Conservation (phyloP, 1,284 basidiomycete species). For the Tylopilus sp. region DNA sequence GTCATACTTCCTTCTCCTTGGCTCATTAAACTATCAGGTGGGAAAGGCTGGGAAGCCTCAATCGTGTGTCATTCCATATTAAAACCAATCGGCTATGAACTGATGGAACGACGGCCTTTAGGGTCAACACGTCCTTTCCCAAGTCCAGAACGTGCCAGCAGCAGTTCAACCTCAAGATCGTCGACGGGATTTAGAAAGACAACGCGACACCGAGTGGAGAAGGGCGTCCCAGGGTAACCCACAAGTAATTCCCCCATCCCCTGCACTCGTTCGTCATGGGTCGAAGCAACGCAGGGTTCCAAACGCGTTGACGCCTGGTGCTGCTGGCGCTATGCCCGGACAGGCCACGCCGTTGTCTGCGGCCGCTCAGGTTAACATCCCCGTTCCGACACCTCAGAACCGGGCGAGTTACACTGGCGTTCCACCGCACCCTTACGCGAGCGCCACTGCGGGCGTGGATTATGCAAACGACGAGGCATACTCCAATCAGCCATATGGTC, state of each 20-base stretch:
- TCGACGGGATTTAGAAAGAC: slow-evolving; percentile 53
- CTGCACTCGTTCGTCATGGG: slow-evolving; percentile 67
- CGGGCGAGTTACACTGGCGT: slow-evolving; percentile 41
- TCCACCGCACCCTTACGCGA: slow-evolving; percentile 64
- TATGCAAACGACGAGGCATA: slow-evolving; percentile 48
- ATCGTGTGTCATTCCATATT: slow-evolving; percentile 46
- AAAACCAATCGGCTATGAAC: slow-evolving; percentile 5
- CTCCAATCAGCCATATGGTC: slow-evolving; percentile 55
- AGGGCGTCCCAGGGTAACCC: slow-evolving; percentile 54
- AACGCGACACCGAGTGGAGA: slow-evolving; percentile 40
- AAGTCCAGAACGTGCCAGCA: slow-evolving; percentile 53
- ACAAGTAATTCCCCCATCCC: slow-evolving; percentile 59
- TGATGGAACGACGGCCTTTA: slow-evolving; percentile 27
- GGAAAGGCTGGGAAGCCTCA: slow-evolving; percentile 91
- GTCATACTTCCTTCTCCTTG: slow-evolving; percentile 4
- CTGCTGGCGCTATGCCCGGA: slow-evolving; percentile 42
- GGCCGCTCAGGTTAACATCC: slow-evolving; percentile 68
- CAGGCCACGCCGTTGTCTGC: slow-evolving; percentile 63
- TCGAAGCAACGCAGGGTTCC: slow-evolving; percentile 63
- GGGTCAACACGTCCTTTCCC: slow-evolving; percentile 56
- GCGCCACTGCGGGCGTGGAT: slow-evolving; percentile 49
- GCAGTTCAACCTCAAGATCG: slow-evolving; percentile 46
- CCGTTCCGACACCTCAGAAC: slow-evolving; percentile 51
- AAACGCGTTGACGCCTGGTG: slow-evolving; percentile 49
- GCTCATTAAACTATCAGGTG: slow-evolving; percentile 45